Base-by-base conservation (phyloP, 225 moss, liverwort and hornwort species). In the Asterella californica region DNA sequence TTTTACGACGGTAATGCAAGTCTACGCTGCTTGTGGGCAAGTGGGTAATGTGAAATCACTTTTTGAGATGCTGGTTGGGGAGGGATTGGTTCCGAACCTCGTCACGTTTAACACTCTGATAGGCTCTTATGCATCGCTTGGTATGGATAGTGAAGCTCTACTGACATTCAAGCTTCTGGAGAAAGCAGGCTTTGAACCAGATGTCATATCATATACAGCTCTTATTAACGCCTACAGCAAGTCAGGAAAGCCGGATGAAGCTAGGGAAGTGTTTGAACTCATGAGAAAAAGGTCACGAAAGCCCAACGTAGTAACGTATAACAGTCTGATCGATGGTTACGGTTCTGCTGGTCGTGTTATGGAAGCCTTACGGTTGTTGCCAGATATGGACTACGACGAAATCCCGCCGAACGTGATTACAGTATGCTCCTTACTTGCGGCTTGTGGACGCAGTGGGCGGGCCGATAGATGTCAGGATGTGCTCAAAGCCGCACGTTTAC, bases 211-310 rank as follows among this genome's bases (percentile, higher is more conserved):
- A 62, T 95, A 93, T 87, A 91, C 99, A 72, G 89, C 95, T 27
- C 86, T 99, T 11, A 90, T 95, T 60, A 93, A 95, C 83, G 93
- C 94, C 29, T 95, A 88, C 73, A 90, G 95, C 84, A 99, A 99
- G 80, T 81, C 94, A 71, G 92, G 92, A 19, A 87, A 91, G 76
- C 89, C 91, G 14, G 90, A 91, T 54, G 93, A 95, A 83, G 99
- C 99, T 11, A 90, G 88, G 32, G 85, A 92, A 61, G 88, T 95
- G 7, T 74, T 93, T 68, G 87, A 93, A 30, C 88, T 90, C 55
- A 91, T 99, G 93, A 92, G 90, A 81, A 89, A 64, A 76, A 84
- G 83, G 53, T 92, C 93, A 63, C 86, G 91, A 42, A 88, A 87
- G 79, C 99, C 99, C 2, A 99, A 95, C 59, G 83, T 96, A 42